Evolutionary conservation across 805 yeast genomes (phyloP).

Genomic region (Saccharomycopsis fodiens): DNA sequence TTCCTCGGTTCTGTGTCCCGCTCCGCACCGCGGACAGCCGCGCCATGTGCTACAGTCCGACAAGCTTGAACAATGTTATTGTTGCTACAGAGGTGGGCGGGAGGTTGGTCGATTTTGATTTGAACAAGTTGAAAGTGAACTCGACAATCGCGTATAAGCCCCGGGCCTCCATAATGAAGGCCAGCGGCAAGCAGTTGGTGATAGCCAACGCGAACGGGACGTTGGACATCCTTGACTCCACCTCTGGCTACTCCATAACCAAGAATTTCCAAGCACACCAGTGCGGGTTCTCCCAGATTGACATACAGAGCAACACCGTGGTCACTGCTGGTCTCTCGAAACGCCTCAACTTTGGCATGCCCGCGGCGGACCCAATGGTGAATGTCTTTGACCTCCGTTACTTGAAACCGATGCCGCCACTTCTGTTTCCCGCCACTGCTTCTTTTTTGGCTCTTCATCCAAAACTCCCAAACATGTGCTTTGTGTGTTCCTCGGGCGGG

Average conservation of each 20-base stretch:
- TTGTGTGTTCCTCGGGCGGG: constrained; percentile 70
- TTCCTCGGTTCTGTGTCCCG: constrained; percentile 27
- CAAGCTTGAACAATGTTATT: constrained; percentile 4
- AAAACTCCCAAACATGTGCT: constrained; percentile 65
- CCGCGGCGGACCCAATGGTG: constrained; percentile 68
- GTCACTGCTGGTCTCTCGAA: constrained; percentile 78
- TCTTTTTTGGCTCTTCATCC: constrained; percentile 81
- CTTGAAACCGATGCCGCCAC: constrained; percentile 65
- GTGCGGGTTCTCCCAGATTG: constrained; percentile 55
- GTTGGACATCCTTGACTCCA: constrained; percentile 58
- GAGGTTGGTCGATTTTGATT: constrained; percentile 35
- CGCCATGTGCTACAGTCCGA: constrained; percentile 12
- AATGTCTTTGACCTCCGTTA: constrained; percentile 73
- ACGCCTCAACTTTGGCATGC: constrained; percentile 42
- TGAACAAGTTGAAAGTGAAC: constrained; percentile 31
- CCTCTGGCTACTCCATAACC: constrained; percentile 35
- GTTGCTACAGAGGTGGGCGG: constrained; percentile 7
- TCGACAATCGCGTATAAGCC: constrained; percentile 35
- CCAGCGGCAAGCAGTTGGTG: constrained; percentile 46
- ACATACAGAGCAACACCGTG: constrained; percentile 54
- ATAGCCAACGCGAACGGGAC: constrained; percentile 54
- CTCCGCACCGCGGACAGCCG: constrained; percentile 26
- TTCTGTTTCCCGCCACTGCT: constrained; percentile 90
- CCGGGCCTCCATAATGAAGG: constrained; percentile 39
- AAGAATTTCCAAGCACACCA: constrained; percentile 54